Evolutionary conservation across 1,284 basidiomycete genomes (phyloP), one percentile per base, ranked within the genome.

Genomic region (Thecaphora frezii): DNA sequence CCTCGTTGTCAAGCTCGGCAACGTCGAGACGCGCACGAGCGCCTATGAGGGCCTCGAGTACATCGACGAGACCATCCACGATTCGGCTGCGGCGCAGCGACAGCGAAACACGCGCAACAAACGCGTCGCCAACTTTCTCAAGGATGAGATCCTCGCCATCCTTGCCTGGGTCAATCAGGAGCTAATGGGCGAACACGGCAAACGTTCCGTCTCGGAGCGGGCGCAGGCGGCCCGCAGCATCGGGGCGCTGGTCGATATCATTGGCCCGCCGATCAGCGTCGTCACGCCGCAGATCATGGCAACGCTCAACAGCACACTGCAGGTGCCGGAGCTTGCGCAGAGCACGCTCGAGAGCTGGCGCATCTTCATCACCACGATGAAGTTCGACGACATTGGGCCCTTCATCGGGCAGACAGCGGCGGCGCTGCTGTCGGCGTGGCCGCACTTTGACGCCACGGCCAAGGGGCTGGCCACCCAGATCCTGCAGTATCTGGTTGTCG

Each of bases 391-490:
- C 58, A 83, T 94, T 24, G 89, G 90, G 1, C 87, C 90, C 1
- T 88, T 92, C 74, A 84, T 96, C 41, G 93, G 92, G 2, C 86
- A 90, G 5, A 96, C 91, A 0, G 90, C 88, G 26, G 93, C 96
- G 1, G 87, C 90, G 0, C 84, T 97, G 43, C 85, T 93, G 7
- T 83, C 86, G 1, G 84, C 85, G 1, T 98, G 96, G 96, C 74
- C 84, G 3, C 81, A 80, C 1, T 86, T 97, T 52, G 84, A 85
- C 14, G 53, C 79, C 0, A 73, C 79, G 5, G 85, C 87, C 46
- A 85, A 84, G 18, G 77, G 81, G 1, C 78, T 84, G 1, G 90
- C 89, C 0, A 83, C 80, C 40, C 76, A 82, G 38, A 88, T 87
- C 18, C 81, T 97, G 50, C 80, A 86, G 30, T 87, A 89, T 76